Base-by-base conservation (phyloP, 257 asterid species). In the Henckelia pumila region DNA sequence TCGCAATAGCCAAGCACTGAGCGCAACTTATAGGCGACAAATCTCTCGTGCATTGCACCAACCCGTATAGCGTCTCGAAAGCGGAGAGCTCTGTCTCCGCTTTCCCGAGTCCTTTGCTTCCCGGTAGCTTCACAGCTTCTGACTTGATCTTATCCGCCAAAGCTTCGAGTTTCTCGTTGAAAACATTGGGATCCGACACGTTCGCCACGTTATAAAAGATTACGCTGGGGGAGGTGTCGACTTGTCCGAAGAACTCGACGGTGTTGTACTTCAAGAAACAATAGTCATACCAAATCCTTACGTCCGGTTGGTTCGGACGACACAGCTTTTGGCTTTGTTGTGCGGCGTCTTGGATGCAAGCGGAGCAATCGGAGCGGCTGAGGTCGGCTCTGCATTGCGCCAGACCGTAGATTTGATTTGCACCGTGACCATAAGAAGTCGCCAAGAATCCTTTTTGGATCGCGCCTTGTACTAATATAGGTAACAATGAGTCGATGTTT, bases 311-410 rank as follows among this genome's bases (percentile, higher is more conserved):
- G 55, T 65, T 67, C 0, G 97, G 89, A 65, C 97, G 89, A 65
- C 97, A 88, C 0, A 64, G 79, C 1, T 55, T 37, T 0, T 71
- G 73, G 16, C 80, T 78, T 28, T 79, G 59, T 32, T 57, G 70
- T 0, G 84, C 76, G 1, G 96, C 95, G 8, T 85, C 84, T n/a
- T 47, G 70, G 64, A 89, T 83, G 88, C 98, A 89, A 22, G 11
- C 49, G 1, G 85, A 72, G 75, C 98, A 89, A 73, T 82, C 89
- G 29, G 25, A 7, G 59, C 32, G 28, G 79, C 84, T 71, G 19
- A 88, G 80, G 52, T 89, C 98, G 17, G 84, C 93, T 50, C 98
- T 73, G 83, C 98, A 89, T 77, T 92, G 97, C 10, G 82, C 89
- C 28, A 89, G 85, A 64, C 98, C 97, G 25, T 71, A 78, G 71